Base-by-base conservation (phyloP, 805 yeast genomes). In the Hanseniaspora guilliermondii region DNA sequence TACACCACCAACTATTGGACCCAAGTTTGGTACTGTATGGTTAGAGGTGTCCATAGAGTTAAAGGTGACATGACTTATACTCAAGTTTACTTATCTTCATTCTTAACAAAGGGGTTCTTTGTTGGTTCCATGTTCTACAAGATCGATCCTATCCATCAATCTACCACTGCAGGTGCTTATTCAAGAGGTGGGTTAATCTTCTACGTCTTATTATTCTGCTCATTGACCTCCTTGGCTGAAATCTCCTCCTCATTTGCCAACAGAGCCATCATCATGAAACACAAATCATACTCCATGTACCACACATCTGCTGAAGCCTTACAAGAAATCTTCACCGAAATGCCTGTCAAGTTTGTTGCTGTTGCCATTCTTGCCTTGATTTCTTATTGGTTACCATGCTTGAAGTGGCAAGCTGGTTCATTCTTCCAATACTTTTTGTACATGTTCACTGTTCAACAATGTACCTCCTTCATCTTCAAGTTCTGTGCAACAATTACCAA, bases 301-400 rank as follows among this genome's bases (percentile, higher is more conserved):
- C 76, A 80, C 57, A 79, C 81, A 17, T 75, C 85, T 22, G 83
- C 84, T 25, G 85, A 81, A 65, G 76, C 82, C 9, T 58, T 82
- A 44, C 78, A 83, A 9, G 73, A 73, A 56, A 75, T 77, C 59
- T 62, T 81, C 36, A 73, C 81, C 44, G 80, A 78, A 61, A 64
- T 79, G 49, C 86, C 85, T 2, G 70, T 76, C 42, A 78, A 80
- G 60, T 66, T 77, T 41, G 60, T 76, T 66, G 76, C 79, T 17
- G 71, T 75, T 52, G 52, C 77, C 37, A 63, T 75, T 48, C 70
- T 80, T 58, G 73, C 78, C 0, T 56, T 77, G 53, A 65, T 71
- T 22, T 58, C 70, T n/a, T 79, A 79, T 62, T 80, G 80, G 68
- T 69, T 80, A 69, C 73, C 80, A 24, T 66, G 72, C 55, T 68